These are phyloP conservation scores for Lachnellula willkommii DNA, from an alignment of 2,329 filamentous ascomycete genomes.

Conservation along the genomic window DNA sequence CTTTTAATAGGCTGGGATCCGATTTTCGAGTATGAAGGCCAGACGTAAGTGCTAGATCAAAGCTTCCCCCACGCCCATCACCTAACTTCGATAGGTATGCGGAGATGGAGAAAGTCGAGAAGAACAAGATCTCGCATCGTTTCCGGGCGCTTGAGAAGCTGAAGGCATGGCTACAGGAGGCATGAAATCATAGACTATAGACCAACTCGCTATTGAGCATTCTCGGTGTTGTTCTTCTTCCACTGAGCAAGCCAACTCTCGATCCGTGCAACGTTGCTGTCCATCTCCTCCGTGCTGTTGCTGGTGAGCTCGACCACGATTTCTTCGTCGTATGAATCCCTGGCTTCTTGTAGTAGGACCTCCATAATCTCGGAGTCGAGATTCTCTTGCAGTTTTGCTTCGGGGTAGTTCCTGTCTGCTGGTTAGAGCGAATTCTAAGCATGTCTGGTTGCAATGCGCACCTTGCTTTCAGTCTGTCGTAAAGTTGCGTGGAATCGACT, in stretches of 20 bases:
- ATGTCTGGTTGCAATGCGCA: constrained; percentile 30
- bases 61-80: not conserved
- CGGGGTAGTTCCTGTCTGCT: constrained; percentile 63
- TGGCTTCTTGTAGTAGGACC: constrained; percentile 83
- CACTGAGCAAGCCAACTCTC: constrained; percentile 77
- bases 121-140: constrained; percentile 92
- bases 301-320: constrained; percentile 87
- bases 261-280: constrained; percentile 80
- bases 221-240: constrained; percentile 58
- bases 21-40: constrained; percentile 87
- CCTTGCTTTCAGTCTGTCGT: constrained; percentile 75
- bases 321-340: constrained; percentile 77
- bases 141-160: constrained; percentile 82
- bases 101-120: constrained; percentile 83
- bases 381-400: constrained; percentile 90
- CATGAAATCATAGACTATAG: constrained; percentile 14
- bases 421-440: not conserved
- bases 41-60: constrained; percentile 48
- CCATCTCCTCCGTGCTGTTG: constrained; percentile 77
- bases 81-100: constrained; percentile 57
- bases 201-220: constrained; percentile 12
- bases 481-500: constrained; percentile 72
- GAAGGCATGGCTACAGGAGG: constrained; percentile 63
- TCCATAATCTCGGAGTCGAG: constrained; percentile 97
- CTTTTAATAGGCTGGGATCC: constrained; percentile 79